Conservation (phyloP, 306 rosid genomes). For the Fagus crenata region DNA sequence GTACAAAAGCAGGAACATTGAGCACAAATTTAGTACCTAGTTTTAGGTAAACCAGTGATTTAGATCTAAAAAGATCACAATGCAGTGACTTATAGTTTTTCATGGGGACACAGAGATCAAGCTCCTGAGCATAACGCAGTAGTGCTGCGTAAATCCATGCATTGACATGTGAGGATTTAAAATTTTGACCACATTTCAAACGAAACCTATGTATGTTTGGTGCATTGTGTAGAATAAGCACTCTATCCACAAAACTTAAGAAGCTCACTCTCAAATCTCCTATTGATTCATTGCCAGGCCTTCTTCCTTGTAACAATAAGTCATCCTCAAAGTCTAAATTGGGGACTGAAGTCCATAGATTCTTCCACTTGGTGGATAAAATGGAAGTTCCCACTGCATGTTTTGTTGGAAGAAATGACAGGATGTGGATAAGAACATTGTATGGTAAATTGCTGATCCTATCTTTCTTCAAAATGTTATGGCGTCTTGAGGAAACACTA, state of each 20-base stretch:
- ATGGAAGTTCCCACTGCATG: neutral
- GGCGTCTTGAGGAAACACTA: too few species aligned
- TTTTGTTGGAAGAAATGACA: constrained; percentile 2
- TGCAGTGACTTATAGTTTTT: neutral
- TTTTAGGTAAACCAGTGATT: neutral
- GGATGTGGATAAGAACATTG: neutral
- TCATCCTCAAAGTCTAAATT: neutral
- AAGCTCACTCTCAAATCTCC: neutral
- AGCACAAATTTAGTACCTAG: neutral
- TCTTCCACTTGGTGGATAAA: neutral
- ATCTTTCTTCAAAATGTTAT: neutral
- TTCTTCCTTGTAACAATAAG: neutral
- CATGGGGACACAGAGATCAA: neutral
- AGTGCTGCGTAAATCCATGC: neutral
- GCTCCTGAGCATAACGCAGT: neutral
- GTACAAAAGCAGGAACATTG: neutral
- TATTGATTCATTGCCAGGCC: neutral
- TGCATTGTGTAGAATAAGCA: neutral
- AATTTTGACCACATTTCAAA: neutral
- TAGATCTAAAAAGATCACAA: neutral
- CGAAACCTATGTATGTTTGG: neutral
- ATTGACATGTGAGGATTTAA: neutral
- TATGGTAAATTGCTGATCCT: neutral
- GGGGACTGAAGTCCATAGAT: neutral
- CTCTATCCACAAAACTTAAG: neutral